Percentiles rank a stretch among this genome's conserved stretches.
Conservation (phyloP, 2,329 filamentous ascomycete species). For the Ceratocystiopsis brevicomis region DNA sequence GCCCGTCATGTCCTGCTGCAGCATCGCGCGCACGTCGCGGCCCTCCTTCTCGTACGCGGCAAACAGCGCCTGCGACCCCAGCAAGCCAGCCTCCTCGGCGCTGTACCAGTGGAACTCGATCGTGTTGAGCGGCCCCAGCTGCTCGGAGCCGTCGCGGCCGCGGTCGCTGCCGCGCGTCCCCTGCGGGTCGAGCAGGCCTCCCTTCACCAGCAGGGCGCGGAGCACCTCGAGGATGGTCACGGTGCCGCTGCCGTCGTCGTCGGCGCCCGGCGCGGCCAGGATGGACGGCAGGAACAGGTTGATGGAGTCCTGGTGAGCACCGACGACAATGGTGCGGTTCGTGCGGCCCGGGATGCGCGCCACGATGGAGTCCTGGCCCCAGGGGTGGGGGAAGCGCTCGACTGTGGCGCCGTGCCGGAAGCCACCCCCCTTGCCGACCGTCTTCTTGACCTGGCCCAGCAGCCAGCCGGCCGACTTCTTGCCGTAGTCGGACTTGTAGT, state of each 20-base stretch:
- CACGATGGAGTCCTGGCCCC: slow-evolving; percentile 83
- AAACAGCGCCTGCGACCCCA: slow-evolving; percentile 84
- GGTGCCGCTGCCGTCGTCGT: slow-evolving; percentile 83
- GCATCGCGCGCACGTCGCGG: slow-evolving; percentile 79
- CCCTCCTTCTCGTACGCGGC: slow-evolving; percentile 52
- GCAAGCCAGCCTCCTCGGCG: slow-evolving; percentile 71
- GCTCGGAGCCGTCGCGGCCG: too few species aligned
- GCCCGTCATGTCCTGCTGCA: slow-evolving; percentile 96
- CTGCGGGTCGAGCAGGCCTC: too few species aligned
- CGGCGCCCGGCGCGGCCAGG: slow-evolving; percentile 75
- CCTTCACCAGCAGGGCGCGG: slow-evolving; percentile 43
- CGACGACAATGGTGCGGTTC: slow-evolving; percentile 71
- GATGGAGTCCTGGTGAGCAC: slow-evolving; percentile 88
- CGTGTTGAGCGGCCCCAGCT: slow-evolving; percentile 59
- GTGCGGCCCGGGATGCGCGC: slow-evolving; percentile 75
- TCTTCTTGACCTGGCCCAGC: slow-evolving; percentile 50
- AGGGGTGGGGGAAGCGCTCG: slow-evolving; percentile 59
- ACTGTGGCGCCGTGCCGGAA: slow-evolving; percentile 46
- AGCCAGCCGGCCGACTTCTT: slow-evolving; percentile 79
- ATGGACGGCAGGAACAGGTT: slow-evolving; percentile 78
- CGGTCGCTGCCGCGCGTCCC: too few species aligned
- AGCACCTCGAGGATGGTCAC: slow-evolving; percentile 90
- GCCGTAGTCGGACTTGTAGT: slow-evolving; percentile 61
- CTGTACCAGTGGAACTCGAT: slow-evolving; percentile 96
- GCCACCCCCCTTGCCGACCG: slow-evolving; percentile 53